A percentile compares a stretch with the other conserved stretches of the same genome.
Evolutionary conservation across 2,329 filamentous ascomycete species (phyloP).

Genomic region (Elsinoe ampelina): DNA sequence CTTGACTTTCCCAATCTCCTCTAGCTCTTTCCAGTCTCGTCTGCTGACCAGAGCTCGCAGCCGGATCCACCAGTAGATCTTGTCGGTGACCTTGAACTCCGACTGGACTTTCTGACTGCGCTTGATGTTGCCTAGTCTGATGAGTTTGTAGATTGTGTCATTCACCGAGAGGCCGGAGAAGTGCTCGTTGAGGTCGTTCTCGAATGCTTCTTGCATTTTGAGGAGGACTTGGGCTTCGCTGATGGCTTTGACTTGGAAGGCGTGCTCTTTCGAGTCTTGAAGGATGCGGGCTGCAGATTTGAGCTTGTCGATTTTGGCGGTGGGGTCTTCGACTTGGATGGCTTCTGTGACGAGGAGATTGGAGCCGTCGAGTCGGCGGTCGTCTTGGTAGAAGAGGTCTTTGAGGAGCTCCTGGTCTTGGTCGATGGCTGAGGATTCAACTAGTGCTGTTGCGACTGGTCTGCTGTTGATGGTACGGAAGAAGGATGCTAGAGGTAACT

Average conservation of each 20-base stretch:
- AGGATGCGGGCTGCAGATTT: constrained; percentile 77
- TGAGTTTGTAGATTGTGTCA: constrained; percentile 83
- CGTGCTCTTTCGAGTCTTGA: constrained; percentile 69
- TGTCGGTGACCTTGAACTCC: constrained; percentile 90
- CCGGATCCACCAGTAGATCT: constrained; percentile 78
- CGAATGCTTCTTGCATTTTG: constrained; percentile 76
- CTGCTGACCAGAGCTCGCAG: constrained; percentile 81
- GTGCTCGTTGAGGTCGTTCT: constrained; percentile 59
- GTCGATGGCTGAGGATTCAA: constrained; percentile 72
- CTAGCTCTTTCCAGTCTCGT: constrained; percentile 84
- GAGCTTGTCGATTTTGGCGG: constrained; percentile 72
- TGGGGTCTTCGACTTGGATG: constrained; percentile 59
- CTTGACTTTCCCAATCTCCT: constrained; percentile 66
- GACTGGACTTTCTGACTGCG: constrained; percentile 78
- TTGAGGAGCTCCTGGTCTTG: constrained; percentile 79
- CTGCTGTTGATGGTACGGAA: constrained; percentile 83
- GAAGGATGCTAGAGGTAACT: constrained; percentile 80
- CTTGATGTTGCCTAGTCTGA: constrained; percentile 71
- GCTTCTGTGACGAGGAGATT: constrained; percentile 81
- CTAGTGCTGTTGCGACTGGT: constrained; percentile 76
- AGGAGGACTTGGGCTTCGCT: constrained; percentile 73
- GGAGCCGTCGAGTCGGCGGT: constrained; percentile 78
- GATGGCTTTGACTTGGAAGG: constrained; percentile 63
- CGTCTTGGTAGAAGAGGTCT: constrained; percentile 95
- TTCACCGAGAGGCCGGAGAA: constrained; percentile 82